These are phyloP conservation scores for Parastagonospora nodorum DNA, from an alignment of 2,329 filamentous ascomycete species.

Conservation along the genomic window DNA sequence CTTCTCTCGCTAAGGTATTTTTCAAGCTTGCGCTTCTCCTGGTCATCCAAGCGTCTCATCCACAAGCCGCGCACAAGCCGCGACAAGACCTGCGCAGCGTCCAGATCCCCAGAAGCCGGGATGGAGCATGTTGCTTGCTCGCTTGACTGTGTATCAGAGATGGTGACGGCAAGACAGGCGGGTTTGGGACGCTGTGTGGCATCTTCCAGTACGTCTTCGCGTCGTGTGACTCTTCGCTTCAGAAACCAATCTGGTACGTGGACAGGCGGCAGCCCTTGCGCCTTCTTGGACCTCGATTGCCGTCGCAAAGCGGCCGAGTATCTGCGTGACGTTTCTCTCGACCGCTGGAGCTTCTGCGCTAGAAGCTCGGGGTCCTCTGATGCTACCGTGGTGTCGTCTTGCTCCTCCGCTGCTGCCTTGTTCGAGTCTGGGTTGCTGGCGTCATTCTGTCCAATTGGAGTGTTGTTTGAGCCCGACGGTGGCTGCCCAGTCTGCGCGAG, in stretches of 20 bases:
- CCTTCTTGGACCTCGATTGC: constrained; percentile 39
- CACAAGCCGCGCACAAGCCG: constrained; percentile 31
- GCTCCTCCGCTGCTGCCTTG: constrained; percentile 24
- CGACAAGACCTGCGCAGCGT: constrained; percentile 27
- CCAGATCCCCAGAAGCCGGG: constrained; percentile 21
- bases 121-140: constrained; percentile 31
- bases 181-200: constrained; percentile 10
- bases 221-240: constrained; percentile 55
- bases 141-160: constrained; percentile 29
- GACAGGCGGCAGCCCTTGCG: constrained; percentile 44
- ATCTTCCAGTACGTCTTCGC: constrained; percentile 34
- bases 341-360: constrained; percentile 44
- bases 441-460: constrained; percentile 31
- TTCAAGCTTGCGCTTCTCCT: constrained; percentile 28
- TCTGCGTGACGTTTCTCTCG: constrained; percentile 38
- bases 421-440: constrained; percentile 24
- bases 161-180: constrained; percentile 25
- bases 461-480: constrained; percentile 34
- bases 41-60: constrained; percentile 26
- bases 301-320: constrained; percentile 43
- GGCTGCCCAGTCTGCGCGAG: constrained; percentile 35
- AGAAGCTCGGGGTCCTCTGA: constrained; percentile 41
- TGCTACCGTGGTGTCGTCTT: constrained; percentile 25
- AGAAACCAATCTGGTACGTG: constrained; percentile 64
- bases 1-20: constrained; percentile 23